Evolutionary conservation across 192 early-diverging fungal genomes (phyloP), one percentile per base, ranked within the genome.

Genomic region (Mortierella antarctica): DNA sequence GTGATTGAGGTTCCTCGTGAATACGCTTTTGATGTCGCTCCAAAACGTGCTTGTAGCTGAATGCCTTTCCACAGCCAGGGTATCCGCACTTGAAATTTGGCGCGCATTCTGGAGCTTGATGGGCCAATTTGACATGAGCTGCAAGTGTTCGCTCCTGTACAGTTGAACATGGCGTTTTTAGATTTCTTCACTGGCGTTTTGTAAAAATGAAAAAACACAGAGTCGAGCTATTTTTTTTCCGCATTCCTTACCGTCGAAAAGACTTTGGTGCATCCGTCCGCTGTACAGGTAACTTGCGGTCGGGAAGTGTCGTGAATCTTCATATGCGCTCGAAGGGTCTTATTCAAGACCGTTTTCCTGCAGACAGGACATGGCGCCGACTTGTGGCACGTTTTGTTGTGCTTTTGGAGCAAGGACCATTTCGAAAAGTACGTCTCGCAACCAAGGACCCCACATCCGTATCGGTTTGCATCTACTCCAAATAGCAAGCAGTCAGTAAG

Each of bases 391-490:
- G 47, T 40, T 18, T 68, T 75, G 45, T 54, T 67, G 21, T 83
- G 82, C 55, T 83, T 64, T 23, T 83, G 82, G 1, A 83, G 68
- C 23, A 82, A 44, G 1, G 73, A 70, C 82, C 82, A 87, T 50
- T 83, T 83, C 1, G 52, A 10, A 74, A 85, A 87, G 23, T 46
- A 56, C 0, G 31, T 53, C 7, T 50, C 53, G 55, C 86, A 87
- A 18, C 71, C 86, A 31, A 64, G 67, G 13, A 71, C 17, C 7
- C 68, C 74, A 56, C 86, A 87, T 7, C 54, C 49, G 62, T 87
- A 87, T n/a, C 79, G 65, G 7, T 54, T 21, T 15, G 55, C 63
- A 15, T 71, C 82, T 86, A 42, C 59, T 65, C 67, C 46, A 42
- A 58, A 62, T 1, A 49, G 58, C 31, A 21, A 21, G 42, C 50